These are phyloP conservation scores for Corymbia citriodora DNA, from an alignment of 441 rosid species.

Conservation along the genomic window DNA sequence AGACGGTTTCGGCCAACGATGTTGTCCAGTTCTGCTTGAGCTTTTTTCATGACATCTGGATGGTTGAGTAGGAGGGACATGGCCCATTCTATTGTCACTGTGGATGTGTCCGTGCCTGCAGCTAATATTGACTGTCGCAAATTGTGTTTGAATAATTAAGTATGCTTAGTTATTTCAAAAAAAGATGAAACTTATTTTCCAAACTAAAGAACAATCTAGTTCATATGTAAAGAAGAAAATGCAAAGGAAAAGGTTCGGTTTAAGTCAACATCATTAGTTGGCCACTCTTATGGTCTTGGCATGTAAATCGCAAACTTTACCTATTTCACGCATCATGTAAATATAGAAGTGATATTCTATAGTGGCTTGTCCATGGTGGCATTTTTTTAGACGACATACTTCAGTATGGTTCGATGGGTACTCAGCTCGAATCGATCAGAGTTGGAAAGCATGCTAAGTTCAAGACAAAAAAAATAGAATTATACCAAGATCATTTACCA, in stretches of 20 bases:
- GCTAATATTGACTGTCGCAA: neutral
- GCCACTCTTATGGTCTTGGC: neutral
- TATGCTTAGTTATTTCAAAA: neutral
- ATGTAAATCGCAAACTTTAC: neutral
- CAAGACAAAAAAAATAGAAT: too few species aligned
- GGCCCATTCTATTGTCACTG: neutral
- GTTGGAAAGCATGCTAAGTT: too few species aligned
- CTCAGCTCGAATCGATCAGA: too few species aligned
- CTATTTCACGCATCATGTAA: too few species aligned
- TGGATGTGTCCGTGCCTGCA: neutral
- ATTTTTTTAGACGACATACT: too few species aligned
- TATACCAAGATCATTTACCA: too few species aligned
- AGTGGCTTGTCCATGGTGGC: too few species aligned
- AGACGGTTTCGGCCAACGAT: neutral
- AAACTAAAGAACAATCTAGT: neutral
- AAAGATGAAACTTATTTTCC: neutral
- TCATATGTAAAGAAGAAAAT: neutral
- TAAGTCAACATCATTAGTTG: neutral
- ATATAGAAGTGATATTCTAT: too few species aligned
- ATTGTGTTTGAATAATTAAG: neutral
- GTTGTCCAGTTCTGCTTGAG: neutral
- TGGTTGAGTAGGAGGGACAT: neutral
- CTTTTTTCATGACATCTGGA: neutral
- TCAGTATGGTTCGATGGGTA: too few species aligned
- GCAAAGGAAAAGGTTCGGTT: neutral